Base-by-base conservation (phyloP, 768 basidiomycete genomes). In the Hysterangium stoloniferum region DNA sequence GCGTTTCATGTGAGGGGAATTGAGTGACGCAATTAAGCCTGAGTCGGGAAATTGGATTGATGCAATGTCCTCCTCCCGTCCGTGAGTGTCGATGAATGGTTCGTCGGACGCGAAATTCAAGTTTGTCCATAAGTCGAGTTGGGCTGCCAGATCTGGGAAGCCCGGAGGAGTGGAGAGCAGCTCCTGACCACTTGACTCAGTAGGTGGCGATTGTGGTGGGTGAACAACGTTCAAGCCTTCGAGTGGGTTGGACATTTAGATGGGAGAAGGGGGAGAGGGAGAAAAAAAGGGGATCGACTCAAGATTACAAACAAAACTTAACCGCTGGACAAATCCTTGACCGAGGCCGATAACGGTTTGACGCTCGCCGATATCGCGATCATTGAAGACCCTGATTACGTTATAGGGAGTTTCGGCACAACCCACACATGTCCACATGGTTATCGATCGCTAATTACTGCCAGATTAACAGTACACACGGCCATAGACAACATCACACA, bases 101-200 rank as follows among this genome's bases (percentile, higher is more conserved):
- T 89, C 88, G 59, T 88, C 86, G 0, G 78, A 79, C 53, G 88
- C 80, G 61, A 92, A 92, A 6, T 80, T 66, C 50, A 91, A 72
- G 65, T 86, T 82, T 12, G 86, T 84, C 90, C 90, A 92, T 48
- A 92, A 71, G 63, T 84, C 82, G 47, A 88, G 80, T 62, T 86
- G 86, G 0, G 86, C 81, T 17, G 74, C 72, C 48, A 90, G 72
- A 66, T 91, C 88, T 9, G 84, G 82, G 61, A 79, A 86, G 17
- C 31, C 49, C 0, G 81, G 70, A 22, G 78, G 76, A 0, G 78
- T 70, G 0, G 77, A 67, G 54, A 87, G 75, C 22, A 86, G 71
- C 53, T 86, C 81, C 61, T 79, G 76, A 25, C 65, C 9, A 54
- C 71, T 66, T 6, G 60, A 56, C 35, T 62, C 48, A 15, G 64